Base-by-base conservation (phyloP, 768 basidiomycete genomes). In the Auriculariales sp. region DNA sequence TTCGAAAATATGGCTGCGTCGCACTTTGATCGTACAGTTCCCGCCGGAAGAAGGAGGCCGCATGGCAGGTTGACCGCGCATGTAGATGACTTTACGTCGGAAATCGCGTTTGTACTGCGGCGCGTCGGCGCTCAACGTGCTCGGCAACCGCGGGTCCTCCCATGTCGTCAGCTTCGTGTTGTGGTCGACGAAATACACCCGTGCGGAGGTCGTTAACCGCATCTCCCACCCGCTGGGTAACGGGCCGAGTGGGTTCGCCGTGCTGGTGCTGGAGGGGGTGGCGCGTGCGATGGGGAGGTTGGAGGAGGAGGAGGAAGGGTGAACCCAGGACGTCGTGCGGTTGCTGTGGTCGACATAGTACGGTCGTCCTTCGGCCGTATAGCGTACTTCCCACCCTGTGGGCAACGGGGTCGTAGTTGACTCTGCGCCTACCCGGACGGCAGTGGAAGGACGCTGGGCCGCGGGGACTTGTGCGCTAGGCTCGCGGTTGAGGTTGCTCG, bases 51-150 rank as follows among this genome's bases (percentile, higher is more conserved):
- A 6, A 74, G 66, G 39, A 22, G 66, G 65, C 28, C 86, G 74
- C 71, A 94, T 82, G 48, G 87, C 82, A 24, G 89, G 87, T 56
- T 94, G 90, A 55, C 79, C 83, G 53, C 90, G 75, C 75, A 94
- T 92, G 68, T 93, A 93, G 46, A 93, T 81, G 36, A 93, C 78
- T 65, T 93, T 94, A 50, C 88, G 72, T 54, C 90, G 71, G 62
- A 93, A 94, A 66, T 94, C 90, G 54, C 88, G 81, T 66, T 93
- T 92, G 66, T 92, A 93, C 65, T 93, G 89, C n/a, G 90, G 91
- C 3, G 88, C 88, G 64, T 80, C 87, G 55, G 84, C 80, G 59
- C 91, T 88, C 45, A 91, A 69, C 53, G 81, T 76, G 1, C 78
- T 81, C 0, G 91, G 90, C 48, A 92, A 64, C 47, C 91, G 77